A percentile compares a stretch with the other conserved stretches of the same genome.
Conservation (phyloP, 495 filamentous ascomycete species). For the Niebla homalea region DNA sequence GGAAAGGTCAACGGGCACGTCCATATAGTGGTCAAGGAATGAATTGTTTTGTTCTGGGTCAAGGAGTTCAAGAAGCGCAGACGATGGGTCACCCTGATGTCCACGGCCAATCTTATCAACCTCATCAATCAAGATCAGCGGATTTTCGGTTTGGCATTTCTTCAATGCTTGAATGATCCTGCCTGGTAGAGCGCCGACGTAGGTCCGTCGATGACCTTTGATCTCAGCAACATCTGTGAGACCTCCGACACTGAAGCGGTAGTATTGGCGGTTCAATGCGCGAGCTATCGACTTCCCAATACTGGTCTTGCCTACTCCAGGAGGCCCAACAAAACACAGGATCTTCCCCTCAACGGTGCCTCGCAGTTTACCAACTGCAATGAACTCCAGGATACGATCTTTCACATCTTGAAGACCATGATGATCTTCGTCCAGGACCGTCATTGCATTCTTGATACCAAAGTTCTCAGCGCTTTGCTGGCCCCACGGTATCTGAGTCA, state of each 20-base stretch:
- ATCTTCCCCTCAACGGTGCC: slow-evolving; percentile 99
- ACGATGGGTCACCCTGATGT: slow-evolving; percentile 92
- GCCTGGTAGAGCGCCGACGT: slow-evolving; percentile 90
- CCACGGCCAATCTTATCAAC: slow-evolving; percentile 95
- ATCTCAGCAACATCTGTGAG: slow-evolving; percentile 98
- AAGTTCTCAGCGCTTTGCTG: slow-evolving; percentile 94
- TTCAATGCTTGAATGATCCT: slow-evolving; percentile 97
- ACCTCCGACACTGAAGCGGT: slow-evolving; percentile 94
- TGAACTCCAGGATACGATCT: slow-evolving; percentile 96
- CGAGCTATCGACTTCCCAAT: slow-evolving; percentile 97
- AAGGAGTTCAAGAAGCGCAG: slow-evolving; percentile 83
- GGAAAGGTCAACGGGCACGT: slow-evolving; percentile 93
- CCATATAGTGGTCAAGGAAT: slow-evolving; percentile 98
- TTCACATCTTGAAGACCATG: slow-evolving; percentile 97
- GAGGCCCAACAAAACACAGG: slow-evolving; percentile 91
- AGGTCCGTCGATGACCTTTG: slow-evolving; percentile 93
- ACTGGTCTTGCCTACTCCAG: slow-evolving; percentile 94
- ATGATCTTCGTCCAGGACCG: slow-evolving; percentile 91
- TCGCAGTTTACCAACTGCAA: slow-evolving; percentile 92
- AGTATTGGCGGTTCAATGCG: slow-evolving; percentile 89
- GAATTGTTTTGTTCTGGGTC: slow-evolving; percentile 97
- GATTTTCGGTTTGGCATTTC: slow-evolving; percentile 98
- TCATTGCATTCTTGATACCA: slow-evolving; percentile 78
- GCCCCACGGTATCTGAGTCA: slow-evolving; percentile 97
- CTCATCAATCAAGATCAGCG: slow-evolving; percentile 92